Conservation (phyloP, 441 rosid species). For the Rhodomyrtus psidioides region DNA sequence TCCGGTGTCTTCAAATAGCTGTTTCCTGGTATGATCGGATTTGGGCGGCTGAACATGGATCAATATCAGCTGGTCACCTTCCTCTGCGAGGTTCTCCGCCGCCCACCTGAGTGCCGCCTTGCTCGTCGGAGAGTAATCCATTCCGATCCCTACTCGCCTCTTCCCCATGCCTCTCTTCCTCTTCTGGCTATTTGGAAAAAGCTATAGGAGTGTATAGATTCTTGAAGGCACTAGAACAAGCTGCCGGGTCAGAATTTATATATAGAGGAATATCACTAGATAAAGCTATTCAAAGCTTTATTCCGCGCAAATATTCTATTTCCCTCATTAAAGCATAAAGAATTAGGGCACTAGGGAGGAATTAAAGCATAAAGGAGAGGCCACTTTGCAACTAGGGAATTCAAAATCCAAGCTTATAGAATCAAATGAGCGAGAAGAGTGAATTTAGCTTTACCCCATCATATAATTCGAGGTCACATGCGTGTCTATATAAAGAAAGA, state of each 20-base stretch:
- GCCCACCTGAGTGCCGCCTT: slow-evolving; percentile 39
- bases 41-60: slow-evolving; percentile 37
- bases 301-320: not conserved
- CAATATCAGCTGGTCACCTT: slow-evolving; percentile 21
- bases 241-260: not conserved
- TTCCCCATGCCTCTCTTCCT: slow-evolving; percentile 21
- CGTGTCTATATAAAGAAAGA: not conserved
- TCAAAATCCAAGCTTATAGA: not conserved
- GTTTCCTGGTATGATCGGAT: slow-evolving; percentile 35
- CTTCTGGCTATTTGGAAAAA: not conserved
- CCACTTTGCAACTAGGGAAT: not conserved
- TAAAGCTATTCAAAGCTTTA: not conserved
- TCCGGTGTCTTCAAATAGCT: slow-evolving; percentile 35
- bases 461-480: not conserved
- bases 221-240: not conserved
- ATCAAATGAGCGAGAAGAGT: not conserved
- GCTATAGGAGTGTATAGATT: not conserved
- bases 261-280: not conserved
- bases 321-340: not conserved
- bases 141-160: slow-evolving; percentile 27
- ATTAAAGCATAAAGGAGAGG: not conserved
- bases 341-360: not conserved
- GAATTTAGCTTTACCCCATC: not conserved
- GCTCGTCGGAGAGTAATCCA: slow-evolving; percentile 40
- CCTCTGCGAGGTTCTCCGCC: slow-evolving; percentile 18